Conservation (phyloP, 352 stramenopile genomes). For the Phytophthora lateralis region DNA sequence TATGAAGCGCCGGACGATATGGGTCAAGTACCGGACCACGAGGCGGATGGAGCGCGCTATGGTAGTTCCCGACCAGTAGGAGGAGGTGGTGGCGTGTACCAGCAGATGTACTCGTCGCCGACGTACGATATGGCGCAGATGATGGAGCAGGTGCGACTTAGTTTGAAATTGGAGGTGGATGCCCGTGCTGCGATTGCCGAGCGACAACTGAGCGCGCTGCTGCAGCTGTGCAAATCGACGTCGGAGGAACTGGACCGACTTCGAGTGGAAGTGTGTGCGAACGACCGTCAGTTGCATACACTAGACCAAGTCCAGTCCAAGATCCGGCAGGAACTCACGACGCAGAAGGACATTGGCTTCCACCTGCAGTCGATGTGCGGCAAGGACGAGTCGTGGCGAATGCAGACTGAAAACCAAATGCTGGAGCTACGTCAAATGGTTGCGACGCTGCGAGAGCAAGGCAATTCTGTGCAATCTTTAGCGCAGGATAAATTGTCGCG, state of each 20-base stretch:
- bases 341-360: slow-evolving; percentile 82
- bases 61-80: background rate
- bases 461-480: slow-evolving; percentile 61
- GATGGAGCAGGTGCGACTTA: slow-evolving; percentile 86
- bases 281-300: slow-evolving; percentile 77
- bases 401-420: slow-evolving; percentile 84
- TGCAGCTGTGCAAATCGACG: slow-evolving; percentile 75
- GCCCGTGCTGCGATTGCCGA: slow-evolving; percentile 75
- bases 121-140: slow-evolving; percentile 83
- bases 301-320: slow-evolving; percentile 81
- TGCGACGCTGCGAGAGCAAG: slow-evolving; percentile 69
- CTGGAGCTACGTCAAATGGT: slow-evolving; percentile 79
- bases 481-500: slow-evolving; percentile 80
- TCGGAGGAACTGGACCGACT: slow-evolving; percentile 78
- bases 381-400: slow-evolving; percentile 88
- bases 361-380: slow-evolving; percentile 82
- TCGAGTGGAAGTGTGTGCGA: slow-evolving; percentile 69
- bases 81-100: slow-evolving; percentile 15
- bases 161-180: slow-evolving; percentile 85
- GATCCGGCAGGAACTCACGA: slow-evolving; percentile 77
- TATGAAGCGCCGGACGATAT: slow-evolving; percentile 22
- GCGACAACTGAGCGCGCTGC: slow-evolving; percentile 73
- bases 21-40: slow-evolving; percentile 26
- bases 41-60: slow-evolving; percentile 11
- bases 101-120: slow-evolving; percentile 67